Evolutionary conservation across 108 stramenopile genomes (phyloP).

Genomic region (Schizochytrium sp.): DNA sequence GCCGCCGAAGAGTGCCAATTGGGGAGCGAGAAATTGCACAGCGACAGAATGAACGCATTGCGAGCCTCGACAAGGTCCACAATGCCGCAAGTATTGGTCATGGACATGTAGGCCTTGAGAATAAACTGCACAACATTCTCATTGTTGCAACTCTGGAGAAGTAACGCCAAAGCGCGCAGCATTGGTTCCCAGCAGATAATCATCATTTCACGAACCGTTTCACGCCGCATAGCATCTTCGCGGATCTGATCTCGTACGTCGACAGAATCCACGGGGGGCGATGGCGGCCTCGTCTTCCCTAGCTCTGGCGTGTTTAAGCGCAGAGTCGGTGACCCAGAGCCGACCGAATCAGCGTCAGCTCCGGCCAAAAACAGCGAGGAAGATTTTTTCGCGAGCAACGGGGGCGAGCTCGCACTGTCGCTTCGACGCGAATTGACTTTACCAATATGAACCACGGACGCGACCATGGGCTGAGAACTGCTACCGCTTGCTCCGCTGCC

Average conservation of each 20-base stretch:
- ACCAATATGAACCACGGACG: not conserved
- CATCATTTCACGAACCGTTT: not conserved
- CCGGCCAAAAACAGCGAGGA: not conserved
- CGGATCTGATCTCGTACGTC: not conserved
- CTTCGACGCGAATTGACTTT: not conserved
- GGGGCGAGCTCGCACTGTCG: not conserved
- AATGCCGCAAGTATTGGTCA: conserved; percentile 13
- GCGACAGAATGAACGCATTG: not conserved
- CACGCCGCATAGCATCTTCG: not conserved
- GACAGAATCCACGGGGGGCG: not conserved
- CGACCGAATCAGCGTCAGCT: not conserved
- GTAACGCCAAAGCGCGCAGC: not conserved
- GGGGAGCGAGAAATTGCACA: not conserved
- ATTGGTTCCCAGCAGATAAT: not conserved
- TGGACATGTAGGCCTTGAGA: conserved; percentile 13
- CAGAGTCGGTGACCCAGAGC: too few relatives aligned
- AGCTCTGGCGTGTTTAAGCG: too few relatives aligned
- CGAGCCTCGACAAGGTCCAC: not conserved
- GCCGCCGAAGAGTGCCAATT: conserved; percentile 12
- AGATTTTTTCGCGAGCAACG: not conserved
- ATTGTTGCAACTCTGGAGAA: not conserved
- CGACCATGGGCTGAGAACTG: not conserved
- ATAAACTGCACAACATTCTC: conserved; percentile 16
- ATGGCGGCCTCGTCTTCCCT: too few relatives aligned
- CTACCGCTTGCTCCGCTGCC: too few relatives aligned